These are phyloP conservation scores for Tetrapisispora arboricola DNA, from an alignment of 805 yeast species.

Conservation along the genomic window DNA sequence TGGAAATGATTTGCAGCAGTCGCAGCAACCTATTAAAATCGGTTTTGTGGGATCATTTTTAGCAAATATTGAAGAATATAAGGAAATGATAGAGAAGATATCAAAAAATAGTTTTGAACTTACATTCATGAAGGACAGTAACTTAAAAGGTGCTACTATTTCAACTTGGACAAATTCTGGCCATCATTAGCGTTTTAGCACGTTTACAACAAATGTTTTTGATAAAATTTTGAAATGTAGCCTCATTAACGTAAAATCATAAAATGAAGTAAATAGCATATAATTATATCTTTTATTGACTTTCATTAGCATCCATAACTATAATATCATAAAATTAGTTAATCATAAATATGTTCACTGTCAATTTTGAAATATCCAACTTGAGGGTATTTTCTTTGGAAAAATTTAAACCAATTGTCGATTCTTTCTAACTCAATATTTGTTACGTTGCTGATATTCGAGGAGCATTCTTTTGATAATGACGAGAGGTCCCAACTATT, in stretches of 20 bases:
- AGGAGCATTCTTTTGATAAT: slow-evolving; percentile 10
- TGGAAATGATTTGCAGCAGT: neutral
- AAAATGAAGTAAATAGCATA: too few relatives aligned
- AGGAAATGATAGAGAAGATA: slow-evolving; percentile 8
- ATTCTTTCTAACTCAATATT: slow-evolving; percentile 10
- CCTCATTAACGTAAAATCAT: too few relatives aligned
- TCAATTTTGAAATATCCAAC: slow-evolving; percentile 10
- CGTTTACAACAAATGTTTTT: neutral
- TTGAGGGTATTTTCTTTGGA: slow-evolving; percentile 15
- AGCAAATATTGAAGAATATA: slow-evolving; percentile 13
- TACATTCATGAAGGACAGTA: slow-evolving; percentile 18
- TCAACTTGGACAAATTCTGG: slow-evolving; percentile 7
- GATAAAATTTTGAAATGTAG: too few relatives aligned
- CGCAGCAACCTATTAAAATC: slow-evolving; percentile 5
- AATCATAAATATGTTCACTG: too few relatives aligned
- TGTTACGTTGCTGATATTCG: slow-evolving; percentile 7
- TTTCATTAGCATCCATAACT: too few relatives aligned
- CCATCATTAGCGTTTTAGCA: neutral
- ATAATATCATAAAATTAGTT: too few relatives aligned
- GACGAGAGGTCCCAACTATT: slow-evolving; percentile 14
- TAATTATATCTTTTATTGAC: too few relatives aligned
- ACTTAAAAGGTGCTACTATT: slow-evolving; percentile 22
- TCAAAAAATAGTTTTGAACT: slow-evolving; percentile 11
- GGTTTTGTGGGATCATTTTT: slow-evolving; percentile 25
- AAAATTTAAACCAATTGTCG: slow-evolving; percentile 14